These are phyloP conservation scores for Schizothecium vesticola DNA, from an alignment of 495 filamentous ascomycete species.

Conservation along the genomic window DNA sequence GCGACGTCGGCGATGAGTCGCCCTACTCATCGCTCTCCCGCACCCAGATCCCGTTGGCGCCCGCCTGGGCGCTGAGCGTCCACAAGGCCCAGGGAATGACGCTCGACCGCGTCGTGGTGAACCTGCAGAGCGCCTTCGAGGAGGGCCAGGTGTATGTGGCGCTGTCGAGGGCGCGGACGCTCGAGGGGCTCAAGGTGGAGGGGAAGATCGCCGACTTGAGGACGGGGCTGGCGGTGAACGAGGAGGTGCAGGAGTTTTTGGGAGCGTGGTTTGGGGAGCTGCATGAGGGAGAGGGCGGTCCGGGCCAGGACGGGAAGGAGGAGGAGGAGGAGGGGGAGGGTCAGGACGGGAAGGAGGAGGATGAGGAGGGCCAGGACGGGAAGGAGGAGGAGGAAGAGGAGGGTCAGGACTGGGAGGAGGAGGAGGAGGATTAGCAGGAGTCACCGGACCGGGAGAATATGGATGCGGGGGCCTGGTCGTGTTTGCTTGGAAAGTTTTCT, in stretches of 20 bases:
- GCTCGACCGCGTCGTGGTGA: slow-evolving; percentile 82
- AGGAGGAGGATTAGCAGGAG: too few relatives aligned
- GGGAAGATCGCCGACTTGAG: slow-evolving; percentile 24
- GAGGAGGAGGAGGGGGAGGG: too few relatives aligned
- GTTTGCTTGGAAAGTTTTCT: too few relatives aligned
- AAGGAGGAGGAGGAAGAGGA: too few relatives aligned
- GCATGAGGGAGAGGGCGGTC: too few relatives aligned
- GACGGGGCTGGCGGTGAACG: slow-evolving; percentile 14
- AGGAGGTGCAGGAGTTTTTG: slow-evolving; percentile 21
- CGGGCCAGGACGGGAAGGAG: too few relatives aligned
- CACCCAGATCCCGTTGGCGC: slow-evolving; percentile 77
- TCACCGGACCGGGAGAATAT: too few relatives aligned
- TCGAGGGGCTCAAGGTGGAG: slow-evolving; percentile 60
- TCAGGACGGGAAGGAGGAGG: too few relatives aligned
- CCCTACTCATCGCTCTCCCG: slow-evolving; percentile 61
- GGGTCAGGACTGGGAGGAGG: too few relatives aligned
- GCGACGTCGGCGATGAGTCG: slow-evolving; percentile 39
- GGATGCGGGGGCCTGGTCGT: too few relatives aligned
- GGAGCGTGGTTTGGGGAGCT: slow-evolving; percentile 12
- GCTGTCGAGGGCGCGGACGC: slow-evolving; percentile 69
- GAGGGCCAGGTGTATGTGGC: slow-evolving; percentile 85
- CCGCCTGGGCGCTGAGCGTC: slow-evolving; percentile 91
- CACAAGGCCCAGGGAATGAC: slow-evolving; percentile 96
- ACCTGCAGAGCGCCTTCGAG: slow-evolving; percentile 79
- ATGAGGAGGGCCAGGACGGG: too few relatives aligned